Conservation (phyloP, 768 basidiomycete genomes). For the Collybia nuda region DNA sequence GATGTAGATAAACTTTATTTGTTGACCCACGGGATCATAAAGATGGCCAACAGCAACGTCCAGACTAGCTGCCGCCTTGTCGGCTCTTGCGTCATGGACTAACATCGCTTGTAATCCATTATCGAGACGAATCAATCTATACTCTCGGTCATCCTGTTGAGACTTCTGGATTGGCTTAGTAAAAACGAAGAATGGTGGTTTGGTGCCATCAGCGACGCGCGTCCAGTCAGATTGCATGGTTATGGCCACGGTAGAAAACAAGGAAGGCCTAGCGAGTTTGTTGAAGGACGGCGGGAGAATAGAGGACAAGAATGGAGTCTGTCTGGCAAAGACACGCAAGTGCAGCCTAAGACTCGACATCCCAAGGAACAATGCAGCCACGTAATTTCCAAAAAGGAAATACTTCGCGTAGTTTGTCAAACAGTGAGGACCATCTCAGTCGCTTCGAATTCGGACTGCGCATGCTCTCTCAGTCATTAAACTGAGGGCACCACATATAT, state of each 20-base stretch:
- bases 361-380: neutral
- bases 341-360: conserved; percentile 13
- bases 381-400: too few species aligned
- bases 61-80: conserved; percentile 93
- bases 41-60: conserved; percentile 95
- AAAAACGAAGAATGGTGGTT: conserved; percentile 55
- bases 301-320: neutral
- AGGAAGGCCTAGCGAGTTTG: neutral
- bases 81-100: conserved; percentile 80
- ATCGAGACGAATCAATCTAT: conserved; percentile 77
- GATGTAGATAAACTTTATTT: neutral
- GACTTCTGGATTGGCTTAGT: conserved; percentile 65
- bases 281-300: neutral
- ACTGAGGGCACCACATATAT: too few species aligned
- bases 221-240: conserved; percentile 29
- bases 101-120: conserved; percentile 90
- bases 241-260: conserved; percentile 16
- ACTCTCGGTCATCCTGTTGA: conserved; percentile 75
- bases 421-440: too few species aligned
- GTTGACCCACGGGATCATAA: conserved; percentile 76
- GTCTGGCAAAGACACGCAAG: neutral
- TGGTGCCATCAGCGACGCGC: conserved; percentile 24
- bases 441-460: too few species aligned
- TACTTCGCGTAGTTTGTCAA: too few species aligned
- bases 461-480: too few species aligned